Evolutionary conservation across 768 basidiomycete species (phyloP).

Genomic region (Tulasnella sp.): DNA sequence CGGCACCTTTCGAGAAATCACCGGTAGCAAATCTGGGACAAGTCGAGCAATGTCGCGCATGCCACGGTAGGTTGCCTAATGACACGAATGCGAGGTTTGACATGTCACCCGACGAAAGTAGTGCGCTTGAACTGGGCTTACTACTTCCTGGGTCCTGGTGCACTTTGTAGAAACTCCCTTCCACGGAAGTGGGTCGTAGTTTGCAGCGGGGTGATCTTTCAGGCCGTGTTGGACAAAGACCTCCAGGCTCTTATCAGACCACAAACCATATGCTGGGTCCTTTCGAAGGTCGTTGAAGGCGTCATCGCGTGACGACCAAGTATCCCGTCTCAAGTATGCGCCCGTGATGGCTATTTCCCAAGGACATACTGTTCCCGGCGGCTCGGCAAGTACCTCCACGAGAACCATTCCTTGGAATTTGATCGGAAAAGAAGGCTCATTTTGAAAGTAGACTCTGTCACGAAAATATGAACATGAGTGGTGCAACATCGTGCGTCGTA

Average conservation of each 20-base stretch:
- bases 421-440: neutral
- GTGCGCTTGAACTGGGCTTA: neutral
- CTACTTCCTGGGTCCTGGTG: neutral
- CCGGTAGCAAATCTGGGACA: neutral
- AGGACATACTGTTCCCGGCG: neutral
- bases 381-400: neutral
- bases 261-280: neutral
- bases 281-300: neutral
- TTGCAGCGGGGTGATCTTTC: neutral
- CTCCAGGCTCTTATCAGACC: neutral
- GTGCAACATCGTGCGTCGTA: neutral
- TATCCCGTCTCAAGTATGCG: neutral
- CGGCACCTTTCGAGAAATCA: neutral
- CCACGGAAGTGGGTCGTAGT: neutral
- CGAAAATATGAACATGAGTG: neutral
- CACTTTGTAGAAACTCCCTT: neutral
- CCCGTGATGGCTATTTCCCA: neutral
- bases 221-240: neutral
- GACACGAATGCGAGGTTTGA: neutral
- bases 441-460: neutral
- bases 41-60: neutral
- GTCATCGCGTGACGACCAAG: neutral
- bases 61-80: neutral
- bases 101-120: neutral
- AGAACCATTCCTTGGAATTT: neutral